phyloP scores from a whole-genome alignment of 1,284 basidiomycete species.

The Ganoderma boninense region DNA sequence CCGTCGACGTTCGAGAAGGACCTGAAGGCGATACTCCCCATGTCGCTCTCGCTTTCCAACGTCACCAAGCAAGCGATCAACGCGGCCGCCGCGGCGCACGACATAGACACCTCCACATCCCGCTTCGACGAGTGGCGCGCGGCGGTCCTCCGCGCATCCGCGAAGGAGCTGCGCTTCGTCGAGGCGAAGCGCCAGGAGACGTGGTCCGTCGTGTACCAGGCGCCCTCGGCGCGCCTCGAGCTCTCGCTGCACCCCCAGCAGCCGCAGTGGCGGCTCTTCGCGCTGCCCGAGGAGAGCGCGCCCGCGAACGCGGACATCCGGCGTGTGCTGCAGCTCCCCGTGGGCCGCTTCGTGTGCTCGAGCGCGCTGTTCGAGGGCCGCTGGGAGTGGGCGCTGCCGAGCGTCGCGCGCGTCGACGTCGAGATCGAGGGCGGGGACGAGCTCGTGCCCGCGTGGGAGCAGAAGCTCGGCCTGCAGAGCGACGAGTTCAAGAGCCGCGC shows the following conservation, averaged over 20 bases:
- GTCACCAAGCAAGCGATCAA: constrained; percentile 65
- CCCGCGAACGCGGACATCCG: constrained; percentile 87
- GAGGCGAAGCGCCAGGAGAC: constrained; percentile 87
- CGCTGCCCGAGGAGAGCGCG: constrained; percentile 70
- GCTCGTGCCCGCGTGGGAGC: constrained; percentile 86
- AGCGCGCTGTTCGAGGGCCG: constrained; percentile 70
- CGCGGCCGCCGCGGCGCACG: constrained; percentile 53
- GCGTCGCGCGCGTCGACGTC: constrained; percentile 60
- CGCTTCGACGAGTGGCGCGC: constrained; percentile 75
- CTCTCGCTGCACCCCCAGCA: constrained; percentile 79
- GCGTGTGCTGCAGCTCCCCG: constrained; percentile 73
- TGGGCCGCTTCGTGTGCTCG: constrained; percentile 77
- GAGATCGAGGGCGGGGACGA: constrained; percentile 74
- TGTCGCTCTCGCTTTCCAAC: constrained; percentile 77
- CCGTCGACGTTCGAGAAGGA: constrained; percentile 79
- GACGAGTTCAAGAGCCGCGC: constrained; percentile 71
- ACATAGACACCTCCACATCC: constrained; percentile 53
- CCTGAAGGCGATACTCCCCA: constrained; percentile 86
- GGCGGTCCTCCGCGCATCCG: constrained; percentile 71
- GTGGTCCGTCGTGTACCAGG: constrained; percentile 87
- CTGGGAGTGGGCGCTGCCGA: constrained; percentile 89
- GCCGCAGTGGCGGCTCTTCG: constrained; percentile 90
- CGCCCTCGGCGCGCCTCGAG: constrained; percentile 76
- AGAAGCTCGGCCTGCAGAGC: constrained; percentile 79
- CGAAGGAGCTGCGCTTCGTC: constrained; percentile 83